Percentiles rank a stretch among this genome's conserved stretches.
These are phyloP conservation scores for Mitragyna speciosa DNA, from an alignment of 257 asterid genomes.

Conservation along the genomic window DNA sequence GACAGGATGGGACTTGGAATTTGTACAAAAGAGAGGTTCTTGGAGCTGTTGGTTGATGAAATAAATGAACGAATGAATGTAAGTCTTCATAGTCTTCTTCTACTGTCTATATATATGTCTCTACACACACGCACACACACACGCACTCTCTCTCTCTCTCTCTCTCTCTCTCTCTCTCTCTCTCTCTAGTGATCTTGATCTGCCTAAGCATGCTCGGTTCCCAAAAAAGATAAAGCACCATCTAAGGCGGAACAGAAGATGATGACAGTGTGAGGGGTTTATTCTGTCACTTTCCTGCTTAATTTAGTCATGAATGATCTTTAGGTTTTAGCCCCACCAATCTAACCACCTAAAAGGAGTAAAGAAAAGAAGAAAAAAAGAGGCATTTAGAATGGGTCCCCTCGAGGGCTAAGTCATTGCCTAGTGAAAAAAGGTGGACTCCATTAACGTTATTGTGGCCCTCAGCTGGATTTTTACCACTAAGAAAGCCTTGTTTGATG, in stretches of 20 bases:
- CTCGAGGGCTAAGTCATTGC: background rate
- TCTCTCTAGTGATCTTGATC: background rate
- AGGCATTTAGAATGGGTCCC: background rate
- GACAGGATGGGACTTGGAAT: too few relatives aligned
- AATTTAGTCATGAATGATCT: background rate
- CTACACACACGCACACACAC: too few relatives aligned
- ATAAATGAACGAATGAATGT: background rate
- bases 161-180: too few relatives aligned
- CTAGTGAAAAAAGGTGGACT: background rate
- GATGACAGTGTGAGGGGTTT: background rate
- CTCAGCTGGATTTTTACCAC: too few relatives aligned
- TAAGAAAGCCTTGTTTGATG: too few relatives aligned
- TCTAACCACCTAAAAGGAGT: constrained; percentile 5
- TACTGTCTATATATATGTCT: too few relatives aligned
- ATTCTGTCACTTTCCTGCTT: background rate
- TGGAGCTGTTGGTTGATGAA: background rate
- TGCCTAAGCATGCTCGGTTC: background rate
- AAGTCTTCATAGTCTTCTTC: background rate
- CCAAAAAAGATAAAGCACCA: background rate
- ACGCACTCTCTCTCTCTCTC: too few relatives aligned
- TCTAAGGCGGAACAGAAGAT: background rate
- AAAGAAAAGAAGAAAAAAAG: background rate
- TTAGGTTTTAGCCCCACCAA: background rate
- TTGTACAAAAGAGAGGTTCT: background rate
- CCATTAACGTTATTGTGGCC: too few relatives aligned